These are phyloP conservation scores for Xylaria acuta DNA, from an alignment of 495 filamentous ascomycete species.

Conservation along the genomic window DNA sequence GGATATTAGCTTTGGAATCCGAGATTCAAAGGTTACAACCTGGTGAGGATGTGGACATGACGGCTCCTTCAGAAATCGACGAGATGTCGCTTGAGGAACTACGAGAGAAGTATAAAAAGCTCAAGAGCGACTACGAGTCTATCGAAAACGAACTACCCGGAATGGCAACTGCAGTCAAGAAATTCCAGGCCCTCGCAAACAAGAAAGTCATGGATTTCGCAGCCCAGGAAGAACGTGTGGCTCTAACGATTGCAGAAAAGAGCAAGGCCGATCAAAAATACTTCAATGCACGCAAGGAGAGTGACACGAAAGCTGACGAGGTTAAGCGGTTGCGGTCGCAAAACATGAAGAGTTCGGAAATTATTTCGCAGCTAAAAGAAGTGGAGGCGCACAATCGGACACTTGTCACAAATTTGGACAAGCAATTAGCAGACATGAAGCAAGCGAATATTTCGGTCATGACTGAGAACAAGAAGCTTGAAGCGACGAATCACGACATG, in stretches of 20 bases:
- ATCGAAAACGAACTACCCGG: constrained; percentile 86
- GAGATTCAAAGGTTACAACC: constrained; percentile 75
- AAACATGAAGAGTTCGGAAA: constrained; percentile 89
- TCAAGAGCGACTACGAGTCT: constrained; percentile 79
- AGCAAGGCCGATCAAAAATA: constrained; percentile 97
- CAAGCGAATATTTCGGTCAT: constrained; percentile 71
- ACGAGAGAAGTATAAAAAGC: constrained; percentile 68
- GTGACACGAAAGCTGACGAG: constrained; percentile 79
- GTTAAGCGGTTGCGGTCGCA: constrained; percentile 78
- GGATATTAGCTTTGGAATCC: constrained; percentile 79
- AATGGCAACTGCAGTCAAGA: constrained; percentile 86
- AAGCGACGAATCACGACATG: constrained; percentile 72
- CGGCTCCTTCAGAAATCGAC: constrained; percentile 58
- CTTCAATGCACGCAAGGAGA: constrained; percentile 91
- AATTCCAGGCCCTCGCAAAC: constrained; percentile 78
- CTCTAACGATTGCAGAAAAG: constrained; percentile 81
- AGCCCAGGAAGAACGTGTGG: constrained; percentile 78
- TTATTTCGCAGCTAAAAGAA: constrained; percentile 91
- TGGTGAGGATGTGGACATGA: constrained; percentile 49
- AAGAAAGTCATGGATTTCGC: constrained; percentile 82
- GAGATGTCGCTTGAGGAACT: constrained; percentile 70
- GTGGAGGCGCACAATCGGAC: constrained; percentile 68
- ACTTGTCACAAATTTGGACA: constrained; percentile 83
- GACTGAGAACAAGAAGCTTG: constrained; percentile 70
- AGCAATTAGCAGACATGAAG: constrained; percentile 82